Base-by-base conservation (phyloP, 805 yeast species). In the Scheffersomyces coipomensis region DNA sequence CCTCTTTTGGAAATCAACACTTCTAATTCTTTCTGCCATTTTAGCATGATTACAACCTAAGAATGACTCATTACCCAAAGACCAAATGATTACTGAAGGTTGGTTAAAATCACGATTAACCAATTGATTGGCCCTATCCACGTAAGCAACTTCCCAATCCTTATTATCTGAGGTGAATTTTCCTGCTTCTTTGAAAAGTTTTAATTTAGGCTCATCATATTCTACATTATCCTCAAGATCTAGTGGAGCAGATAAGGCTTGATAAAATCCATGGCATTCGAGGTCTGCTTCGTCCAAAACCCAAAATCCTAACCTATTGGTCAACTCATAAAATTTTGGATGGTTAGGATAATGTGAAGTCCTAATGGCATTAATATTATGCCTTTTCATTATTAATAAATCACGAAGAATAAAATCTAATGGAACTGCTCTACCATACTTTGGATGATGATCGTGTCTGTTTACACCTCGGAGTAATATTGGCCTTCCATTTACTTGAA, bases 1-100 rank as follows among this genome's bases (percentile, higher is more conserved):
- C 19, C 61, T 44, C 7, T 42, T 38, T 9, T 62, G 51, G 8
- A 35, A 12, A 38, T 59, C 65, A 18, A 51, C 27, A 24, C 42
- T 31, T 36, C 56, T 47, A 23, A 58, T 43, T 39, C 50, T 49
- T 4, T 51, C 45, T 29, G 52, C 53, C 66, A 64, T 64, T 8
- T 42, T 48, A 3, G 35, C 45, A 38, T 60, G 67, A 38, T 64
- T 64, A 18, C 34, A 35, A 10, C 70, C 70, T 39, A 48, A 62
- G 38, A 59, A 60, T 2, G 68, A 46, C 45, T 64, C 70, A 40
- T 64, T 64, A 8, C 70, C 70, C n/a, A 64, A 52, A 3, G 70
- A 64, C 68, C 68, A 64, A 34, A 64, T 58, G 18, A 64, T 43
- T 8, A 64, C 57, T 17, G 56, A 56, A 3, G 70, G 60, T 29